Evolutionary conservation across 1,284 basidiomycete species (phyloP), one percentile per base, ranked within the genome.

Genomic region (Exobasidium cylindrosporum): DNA sequence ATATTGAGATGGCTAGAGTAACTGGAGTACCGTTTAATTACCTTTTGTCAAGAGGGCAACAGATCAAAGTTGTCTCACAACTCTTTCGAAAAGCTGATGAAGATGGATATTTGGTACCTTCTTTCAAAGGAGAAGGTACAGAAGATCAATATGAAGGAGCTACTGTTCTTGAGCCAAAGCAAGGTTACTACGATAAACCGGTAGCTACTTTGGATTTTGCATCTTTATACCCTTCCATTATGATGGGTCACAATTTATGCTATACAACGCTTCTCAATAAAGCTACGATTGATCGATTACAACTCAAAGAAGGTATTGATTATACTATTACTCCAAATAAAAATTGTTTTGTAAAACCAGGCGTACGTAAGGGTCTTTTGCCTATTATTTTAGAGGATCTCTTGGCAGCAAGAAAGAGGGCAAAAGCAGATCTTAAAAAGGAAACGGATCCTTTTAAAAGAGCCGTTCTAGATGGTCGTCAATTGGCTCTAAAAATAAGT

Each of bases 11-110:
- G 77, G 73, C 77, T 26, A 67, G 77, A 55, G 77, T 79, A 14
- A 79, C 77, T 6, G 77, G 77, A 29, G 77, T 79, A 3, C 77
- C 77, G n/a, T 79, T 79, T 70, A 78, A 78, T 62, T 79, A 79
- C 60, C 62, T 79, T 29, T 70, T 79, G 13, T 76, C 76, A 13
- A 73, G 77, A 29, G 77, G 77, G 30, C 77, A 79, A 63, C 77
- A 79, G 66, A 78, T 79, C 67, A 79, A 79, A 65, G 77, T 79
- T 45, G 67, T 79, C 40, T 73, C 72, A 1, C 77, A 79, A 64
- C 72, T 79, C 43, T 79, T 77, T 64, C 73, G 77, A 53, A 79
- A 79, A 61, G 77, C 77, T 29, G 75, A 70, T 44, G 75, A 76
- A 43, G 76, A 78, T 50, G 68, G 71, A 54, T 79, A 79, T 52